Evolutionary conservation across 768 basidiomycete genomes (phyloP).

Genomic region (Tylopilus rubrobrunneus): DNA sequence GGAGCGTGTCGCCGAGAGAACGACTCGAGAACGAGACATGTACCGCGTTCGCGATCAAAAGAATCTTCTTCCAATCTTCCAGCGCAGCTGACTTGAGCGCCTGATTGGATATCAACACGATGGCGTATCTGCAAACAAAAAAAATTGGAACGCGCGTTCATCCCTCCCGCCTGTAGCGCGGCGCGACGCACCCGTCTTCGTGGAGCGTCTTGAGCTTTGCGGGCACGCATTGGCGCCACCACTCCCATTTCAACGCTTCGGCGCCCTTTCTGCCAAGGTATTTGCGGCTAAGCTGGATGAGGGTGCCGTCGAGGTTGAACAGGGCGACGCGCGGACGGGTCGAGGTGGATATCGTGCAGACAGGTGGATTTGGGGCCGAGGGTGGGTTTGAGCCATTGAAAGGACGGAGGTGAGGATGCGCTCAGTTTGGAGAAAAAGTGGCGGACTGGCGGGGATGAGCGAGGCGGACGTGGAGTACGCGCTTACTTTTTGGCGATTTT

Average conservation of each 20-base stretch:
- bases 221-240: conserved; percentile 71
- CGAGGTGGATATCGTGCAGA: conserved; percentile 31
- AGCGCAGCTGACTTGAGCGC: conserved; percentile 44
- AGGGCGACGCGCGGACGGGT: conserved; percentile 58
- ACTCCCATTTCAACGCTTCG: conserved; percentile 40
- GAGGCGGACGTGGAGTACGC: neutral
- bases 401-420: conserved; percentile 5
- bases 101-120: conserved; percentile 85
- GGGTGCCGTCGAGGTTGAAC: conserved; percentile 85
- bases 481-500: conserved; percentile 29
- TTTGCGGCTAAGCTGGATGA: conserved; percentile 52
- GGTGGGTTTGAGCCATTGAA: conserved; percentile 33
- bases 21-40: conserved; percentile 35
- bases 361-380: conserved; percentile 35
- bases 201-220: conserved; percentile 56
- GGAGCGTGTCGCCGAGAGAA: neutral
- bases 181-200: conserved; percentile 51
- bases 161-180: too few relatives aligned
- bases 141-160: too few relatives aligned
- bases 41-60: conserved; percentile 60
- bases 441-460: conserved; percentile 30
- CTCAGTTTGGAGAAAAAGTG: conserved; percentile 38
- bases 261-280: conserved; percentile 33
- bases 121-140: conserved; percentile 46
- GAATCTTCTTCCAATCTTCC: conserved; percentile 72